Evolutionary conservation across 2,329 filamentous ascomycete species (phyloP), one percentile per base, ranked within the genome.

Genomic region (Rachicladosporium sp.): DNA sequence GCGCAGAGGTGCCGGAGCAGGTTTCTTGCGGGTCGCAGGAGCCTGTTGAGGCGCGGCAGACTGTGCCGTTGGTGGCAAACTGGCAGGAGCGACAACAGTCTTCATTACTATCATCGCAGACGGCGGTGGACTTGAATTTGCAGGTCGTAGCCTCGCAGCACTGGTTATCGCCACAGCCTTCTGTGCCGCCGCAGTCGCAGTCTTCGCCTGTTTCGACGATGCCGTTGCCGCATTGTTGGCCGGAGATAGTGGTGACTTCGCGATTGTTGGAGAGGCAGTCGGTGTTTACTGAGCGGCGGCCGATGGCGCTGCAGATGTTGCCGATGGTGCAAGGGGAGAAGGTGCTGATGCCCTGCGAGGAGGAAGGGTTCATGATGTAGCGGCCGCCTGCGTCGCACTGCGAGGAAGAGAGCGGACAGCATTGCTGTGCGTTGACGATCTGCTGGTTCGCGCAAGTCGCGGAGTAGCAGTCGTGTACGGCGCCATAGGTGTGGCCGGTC

Each of bases 301-400:
- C 77, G 47, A 98, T 70, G 23, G 85, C 87, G 4, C 82, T 83
- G 66, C 91, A 98, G 44, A 98, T 85, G 56, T 96, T 96, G 47
- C 91, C 91, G 48, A 98, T 73, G 15, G 79, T 82, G 66, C 91
- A 98, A 2, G 80, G 73, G 1, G 87, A 95, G 64, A 98, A 98
- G 32, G 72, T 66, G 1, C 72, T 80, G 56, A 95, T 85, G 41
- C 76, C 74, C 6, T 68, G 59, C 9, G 72, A 74, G 1, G 89
- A 91, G 8, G 83, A 91, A 0, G 91, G 91, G 58, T 96, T 96
- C 91, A 98, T 98, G 61, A 98, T 87, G 63, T 78, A 98, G 43
- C 71, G 62, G n/a, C 75, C 80, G 32, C 70, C 66, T 13, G 91
- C 91, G 59, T 93, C 70, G 59, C 91, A 98, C 0, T 65, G 70